phyloP scores from a whole-genome alignment of 1,139 yeast species.

The Hanseniaspora uvarum region DNA sequence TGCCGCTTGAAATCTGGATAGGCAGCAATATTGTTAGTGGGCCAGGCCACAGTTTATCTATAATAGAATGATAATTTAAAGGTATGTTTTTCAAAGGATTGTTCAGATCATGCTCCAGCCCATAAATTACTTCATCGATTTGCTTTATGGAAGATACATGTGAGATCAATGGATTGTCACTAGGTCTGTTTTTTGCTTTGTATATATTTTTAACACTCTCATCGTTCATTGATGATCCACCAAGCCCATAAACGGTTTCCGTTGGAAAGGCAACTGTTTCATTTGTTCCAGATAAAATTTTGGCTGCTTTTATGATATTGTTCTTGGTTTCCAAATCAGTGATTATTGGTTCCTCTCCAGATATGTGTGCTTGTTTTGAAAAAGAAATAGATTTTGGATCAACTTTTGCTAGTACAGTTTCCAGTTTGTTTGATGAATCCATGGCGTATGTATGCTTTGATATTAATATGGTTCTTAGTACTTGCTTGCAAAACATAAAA shows the following conservation, averaged over 20 bases:
- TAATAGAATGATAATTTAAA: constrained; percentile 47
- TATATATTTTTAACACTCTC: constrained; percentile 68
- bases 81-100: constrained; percentile 43
- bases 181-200: constrained; percentile 81
- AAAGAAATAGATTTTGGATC: constrained; percentile 38
- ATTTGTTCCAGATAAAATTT: constrained; percentile 40
- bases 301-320: constrained; percentile 50
- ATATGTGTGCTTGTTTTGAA: constrained; percentile 29
- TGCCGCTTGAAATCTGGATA: constrained; percentile 31
- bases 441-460: neutral
- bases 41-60: constrained; percentile 84
- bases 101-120: constrained; percentile 23
- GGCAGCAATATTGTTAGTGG: constrained; percentile 84
- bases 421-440: constrained; percentile 19
- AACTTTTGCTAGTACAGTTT: constrained; percentile 39
- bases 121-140: constrained; percentile 43
- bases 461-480: neutral
- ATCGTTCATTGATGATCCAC: constrained; percentile 72
- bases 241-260: constrained; percentile 92
- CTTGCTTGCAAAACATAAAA: neutral
- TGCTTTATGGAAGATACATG: constrained; percentile 76
- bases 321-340: constrained; percentile 41
- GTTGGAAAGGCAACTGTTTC: constrained; percentile 87
- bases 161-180: constrained; percentile 86
- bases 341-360: constrained; percentile 37